Conservation (phyloP, 345 rosid species). For the Psidium friedrichsthalianum region DNA sequence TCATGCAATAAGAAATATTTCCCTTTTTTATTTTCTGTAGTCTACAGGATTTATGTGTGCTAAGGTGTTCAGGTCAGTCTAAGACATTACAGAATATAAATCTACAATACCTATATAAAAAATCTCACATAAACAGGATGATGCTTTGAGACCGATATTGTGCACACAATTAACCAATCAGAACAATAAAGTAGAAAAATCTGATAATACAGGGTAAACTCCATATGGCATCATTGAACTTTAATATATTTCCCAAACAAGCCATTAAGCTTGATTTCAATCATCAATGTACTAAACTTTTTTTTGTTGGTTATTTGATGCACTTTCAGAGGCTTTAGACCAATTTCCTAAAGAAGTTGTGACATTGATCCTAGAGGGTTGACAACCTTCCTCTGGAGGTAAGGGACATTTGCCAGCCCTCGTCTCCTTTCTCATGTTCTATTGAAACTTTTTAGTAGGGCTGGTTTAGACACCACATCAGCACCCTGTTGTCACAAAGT, state of each 20-base stretch:
- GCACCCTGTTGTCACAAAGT: background rate
- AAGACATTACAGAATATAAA: background rate
- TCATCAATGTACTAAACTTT: background rate
- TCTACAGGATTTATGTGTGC: background rate
- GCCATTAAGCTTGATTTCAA: background rate
- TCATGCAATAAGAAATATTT: background rate
- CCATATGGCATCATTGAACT: background rate
- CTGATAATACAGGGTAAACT: background rate
- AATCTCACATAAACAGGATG: background rate
- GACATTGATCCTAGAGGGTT: background rate
- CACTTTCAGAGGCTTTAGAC: background rate
- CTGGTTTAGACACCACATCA: background rate
- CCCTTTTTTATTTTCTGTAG: background rate
- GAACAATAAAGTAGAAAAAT: background rate
- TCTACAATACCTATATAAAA: background rate
- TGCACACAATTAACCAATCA: background rate
- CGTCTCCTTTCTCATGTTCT: background rate
- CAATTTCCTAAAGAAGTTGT: background rate
- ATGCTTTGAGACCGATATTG: background rate
- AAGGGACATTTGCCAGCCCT: background rate
- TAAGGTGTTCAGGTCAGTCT: background rate
- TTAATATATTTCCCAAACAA: background rate
- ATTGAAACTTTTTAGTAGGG: background rate
- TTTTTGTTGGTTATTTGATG: background rate
- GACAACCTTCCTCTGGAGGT: background rate